These are phyloP conservation scores for Malus hybrid DNA, from an alignment of 331 rosid genomes.

Conservation along the genomic window DNA sequence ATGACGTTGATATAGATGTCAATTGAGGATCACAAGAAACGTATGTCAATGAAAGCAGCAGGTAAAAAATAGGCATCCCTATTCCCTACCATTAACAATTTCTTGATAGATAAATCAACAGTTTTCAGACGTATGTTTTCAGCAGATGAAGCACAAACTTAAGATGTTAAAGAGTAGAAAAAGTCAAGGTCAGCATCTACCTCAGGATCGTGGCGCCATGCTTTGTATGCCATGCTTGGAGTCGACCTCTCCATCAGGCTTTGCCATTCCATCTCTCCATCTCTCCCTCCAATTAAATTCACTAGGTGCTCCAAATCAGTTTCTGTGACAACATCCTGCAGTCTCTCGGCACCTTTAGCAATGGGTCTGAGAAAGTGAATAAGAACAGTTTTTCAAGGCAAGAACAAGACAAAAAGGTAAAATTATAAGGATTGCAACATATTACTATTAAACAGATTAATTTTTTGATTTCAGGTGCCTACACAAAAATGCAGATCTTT, in stretches of 20 bases:
- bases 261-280: slow-evolving; percentile 84
- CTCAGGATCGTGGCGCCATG: slow-evolving; percentile 97
- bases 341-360: slow-evolving; percentile 34
- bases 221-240: slow-evolving; percentile 69
- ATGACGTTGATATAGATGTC: neutral
- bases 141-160: neutral
- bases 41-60: neutral
- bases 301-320: slow-evolving; percentile 74
- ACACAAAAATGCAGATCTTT: neutral
- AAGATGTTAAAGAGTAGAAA: neutral
- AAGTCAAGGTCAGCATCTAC: slow-evolving; percentile 31
- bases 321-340: slow-evolving; percentile 50
- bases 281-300: slow-evolving; percentile 65
- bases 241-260: slow-evolving; percentile 76
- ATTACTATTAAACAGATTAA: neutral
- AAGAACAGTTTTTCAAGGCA: neutral
- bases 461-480: neutral
- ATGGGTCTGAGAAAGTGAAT: slow-evolving; percentile 28
- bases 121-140: neutral
- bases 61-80: neutral
- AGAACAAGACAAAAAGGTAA: neutral
- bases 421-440: neutral
- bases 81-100: neutral
- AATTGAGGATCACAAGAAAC: neutral
- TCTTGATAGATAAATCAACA: neutral